A percentile compares a stretch with the other conserved stretches of the same genome.
phyloP scores from a whole-genome alignment of 768 basidiomycete species.

The Mycena rosella region DNA sequence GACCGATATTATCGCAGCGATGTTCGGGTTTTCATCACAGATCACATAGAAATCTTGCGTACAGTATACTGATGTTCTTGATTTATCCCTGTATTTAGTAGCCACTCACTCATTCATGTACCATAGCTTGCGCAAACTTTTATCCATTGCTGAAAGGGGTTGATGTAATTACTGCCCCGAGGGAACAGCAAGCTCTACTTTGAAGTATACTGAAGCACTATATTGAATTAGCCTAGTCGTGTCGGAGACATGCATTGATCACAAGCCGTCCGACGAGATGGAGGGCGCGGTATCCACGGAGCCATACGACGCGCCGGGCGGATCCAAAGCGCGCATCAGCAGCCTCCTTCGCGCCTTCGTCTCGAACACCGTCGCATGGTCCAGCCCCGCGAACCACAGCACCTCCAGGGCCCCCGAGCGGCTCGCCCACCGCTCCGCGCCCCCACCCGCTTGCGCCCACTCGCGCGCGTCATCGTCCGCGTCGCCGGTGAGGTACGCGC shows the following conservation, averaged over 20 bases:
- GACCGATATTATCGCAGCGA: constrained; percentile 48
- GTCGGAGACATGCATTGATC: neutral
- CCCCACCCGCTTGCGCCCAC: constrained; percentile 27
- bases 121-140: neutral
- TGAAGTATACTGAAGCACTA: too few relatives aligned
- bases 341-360: constrained; percentile 43
- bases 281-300: too few relatives aligned
- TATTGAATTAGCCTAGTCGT: neutral
- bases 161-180: too few relatives aligned
- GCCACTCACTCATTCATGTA: constrained; percentile 4
- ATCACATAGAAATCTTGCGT: neutral
- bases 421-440: constrained; percentile 42
- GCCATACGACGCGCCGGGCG: constrained; percentile 25
- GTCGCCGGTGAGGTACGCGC: constrained; percentile 50
- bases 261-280: too few relatives aligned
- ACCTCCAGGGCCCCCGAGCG: constrained; percentile 47
- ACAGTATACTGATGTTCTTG: neutral
- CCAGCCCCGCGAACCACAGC: constrained; percentile 51
- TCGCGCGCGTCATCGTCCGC: constrained; percentile 31
- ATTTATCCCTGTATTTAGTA: neutral
- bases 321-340: constrained; percentile 46
- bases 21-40: constrained; percentile 43
- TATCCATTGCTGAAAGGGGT: too few relatives aligned
- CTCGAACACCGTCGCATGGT: constrained; percentile 59
- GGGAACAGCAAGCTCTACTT: too few relatives aligned